Percentiles rank a stretch among this genome's conserved stretches.
These are phyloP conservation scores for Leccinum ochraceum DNA, from an alignment of 768 basidiomycete genomes.

Conservation along the genomic window DNA sequence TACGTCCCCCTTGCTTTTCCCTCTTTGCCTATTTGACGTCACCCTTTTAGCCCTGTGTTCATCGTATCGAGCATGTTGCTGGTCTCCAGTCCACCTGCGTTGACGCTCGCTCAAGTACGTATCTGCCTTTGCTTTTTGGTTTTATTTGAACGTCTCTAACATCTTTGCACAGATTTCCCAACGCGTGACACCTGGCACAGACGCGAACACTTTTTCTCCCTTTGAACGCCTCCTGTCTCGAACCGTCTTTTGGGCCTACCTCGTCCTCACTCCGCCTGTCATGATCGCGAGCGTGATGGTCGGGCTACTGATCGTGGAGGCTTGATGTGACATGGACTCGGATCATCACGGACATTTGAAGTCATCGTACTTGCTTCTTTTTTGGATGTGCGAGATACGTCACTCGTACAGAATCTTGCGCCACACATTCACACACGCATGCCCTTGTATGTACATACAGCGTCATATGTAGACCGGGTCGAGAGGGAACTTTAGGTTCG, in stretches of 20 bases:
- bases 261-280: constrained; percentile 83
- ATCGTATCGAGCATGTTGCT: constrained; percentile 83
- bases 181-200: not conserved
- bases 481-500: not conserved
- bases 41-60: constrained; percentile 64
- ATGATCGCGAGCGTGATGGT: constrained; percentile 76
- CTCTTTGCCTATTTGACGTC: not conserved
- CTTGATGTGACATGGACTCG: constrained; percentile 17
- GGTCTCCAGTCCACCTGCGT: constrained; percentile 79
- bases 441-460: not conserved
- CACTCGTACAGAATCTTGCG: not conserved
- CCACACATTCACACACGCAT: not conserved
- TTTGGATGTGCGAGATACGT: not conserved
- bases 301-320: constrained; percentile 61
- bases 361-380: not conserved
- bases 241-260: constrained; percentile 94
- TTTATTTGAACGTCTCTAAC: not conserved
- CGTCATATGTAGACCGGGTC: not conserved
- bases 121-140: not conserved
- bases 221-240: constrained; percentile 90
- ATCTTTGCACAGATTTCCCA: constrained; percentile 22
- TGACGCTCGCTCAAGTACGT: constrained; percentile 60
- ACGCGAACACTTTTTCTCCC: constrained; percentile 13
- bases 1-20: constrained; percentile 49
- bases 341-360: not conserved